These are phyloP conservation scores for Cyberlindnera meyerae DNA, from an alignment of 805 yeast genomes.

Conservation along the genomic window DNA sequence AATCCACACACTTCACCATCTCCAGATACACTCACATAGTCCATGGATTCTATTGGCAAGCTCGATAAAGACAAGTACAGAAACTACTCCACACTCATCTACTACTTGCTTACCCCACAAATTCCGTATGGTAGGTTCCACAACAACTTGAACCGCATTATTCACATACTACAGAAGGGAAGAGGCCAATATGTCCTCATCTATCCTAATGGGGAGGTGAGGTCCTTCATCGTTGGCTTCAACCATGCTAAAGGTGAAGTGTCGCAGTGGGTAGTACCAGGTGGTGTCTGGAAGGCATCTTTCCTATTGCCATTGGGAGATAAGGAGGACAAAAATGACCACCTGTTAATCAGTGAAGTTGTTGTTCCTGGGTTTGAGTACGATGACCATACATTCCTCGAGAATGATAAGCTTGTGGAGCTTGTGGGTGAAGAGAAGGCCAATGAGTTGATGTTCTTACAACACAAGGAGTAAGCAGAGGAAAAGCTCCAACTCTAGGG, in stretches of 20 bases:
- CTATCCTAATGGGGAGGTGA: constrained; percentile 45
- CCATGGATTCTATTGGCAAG: too few relatives aligned
- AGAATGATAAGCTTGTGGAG: constrained; percentile 28
- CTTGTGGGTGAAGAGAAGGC: constrained; percentile 37
- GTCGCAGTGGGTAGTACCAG: constrained; percentile 61
- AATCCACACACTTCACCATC: constrained; percentile 25
- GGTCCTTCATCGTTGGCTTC: constrained; percentile 50
- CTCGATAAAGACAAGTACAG: constrained; percentile 24
- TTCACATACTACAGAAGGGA: constrained; percentile 52
- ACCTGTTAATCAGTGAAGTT: constrained; percentile 47
- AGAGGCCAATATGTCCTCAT: constrained; percentile 51
- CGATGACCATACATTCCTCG: constrained; percentile 45
- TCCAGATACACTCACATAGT: neutral
- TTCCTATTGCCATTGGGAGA: constrained; percentile 37
- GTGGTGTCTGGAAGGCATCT: constrained; percentile 54
- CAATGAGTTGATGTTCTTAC: constrained; percentile 33
- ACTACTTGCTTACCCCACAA: constrained; percentile 47
- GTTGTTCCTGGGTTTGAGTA: constrained; percentile 61
- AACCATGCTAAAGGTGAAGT: constrained; percentile 42
- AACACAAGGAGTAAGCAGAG: constrained; percentile 15
- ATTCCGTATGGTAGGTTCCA: constrained; percentile 49
- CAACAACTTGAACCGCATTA: constrained; percentile 45
- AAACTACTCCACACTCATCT: constrained; percentile 46
- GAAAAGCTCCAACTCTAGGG: too few relatives aligned
- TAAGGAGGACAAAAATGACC: constrained; percentile 32